phyloP scores from a whole-genome alignment of 2,329 filamentous ascomycete species.

The Sporothrix brasiliensis region DNA sequence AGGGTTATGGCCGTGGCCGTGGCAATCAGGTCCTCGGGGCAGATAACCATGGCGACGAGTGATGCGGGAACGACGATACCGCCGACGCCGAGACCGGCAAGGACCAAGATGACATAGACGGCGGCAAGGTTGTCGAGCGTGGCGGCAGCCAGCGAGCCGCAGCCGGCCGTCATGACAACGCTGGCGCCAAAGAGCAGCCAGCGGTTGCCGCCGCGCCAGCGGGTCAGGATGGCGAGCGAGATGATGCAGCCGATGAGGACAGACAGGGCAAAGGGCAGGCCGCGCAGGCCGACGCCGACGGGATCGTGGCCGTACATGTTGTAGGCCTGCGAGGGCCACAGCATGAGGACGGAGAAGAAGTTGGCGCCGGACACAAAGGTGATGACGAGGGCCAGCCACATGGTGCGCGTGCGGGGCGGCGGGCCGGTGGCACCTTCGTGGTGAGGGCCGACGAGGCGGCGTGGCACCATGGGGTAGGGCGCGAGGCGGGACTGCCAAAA shows the following conservation, averaged over 20 bases:
- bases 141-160: constrained; percentile 56
- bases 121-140: constrained; percentile 55
- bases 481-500: constrained; percentile 62
- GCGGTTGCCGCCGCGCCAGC: constrained; percentile 61
- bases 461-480: constrained; percentile 59
- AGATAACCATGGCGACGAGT: constrained; percentile 70
- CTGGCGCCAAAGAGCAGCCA: constrained; percentile 62
- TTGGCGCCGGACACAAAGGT: constrained; percentile 63
- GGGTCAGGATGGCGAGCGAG: constrained; percentile 59
- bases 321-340: constrained; percentile 67
- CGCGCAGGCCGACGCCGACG: constrained; percentile 64
- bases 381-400: constrained; percentile 58
- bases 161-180: constrained; percentile 66
- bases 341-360: constrained; percentile 59
- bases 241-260: constrained; percentile 65
- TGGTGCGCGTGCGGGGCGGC: constrained; percentile 44
- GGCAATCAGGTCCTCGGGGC: constrained; percentile 69
- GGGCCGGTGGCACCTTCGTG: constrained; percentile 37
- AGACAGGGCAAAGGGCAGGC: constrained; percentile 65
- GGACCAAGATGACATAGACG: constrained; percentile 60
- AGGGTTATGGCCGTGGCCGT: constrained; percentile 70
- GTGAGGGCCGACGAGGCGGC: constrained; percentile 38
- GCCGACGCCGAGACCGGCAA: constrained; percentile 67
- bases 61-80: constrained; percentile 69
- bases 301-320: constrained; percentile 69